A percentile compares a stretch with the other conserved stretches of the same genome.
Evolutionary conservation across 2,329 filamentous ascomycete genomes (phyloP).

Genomic region (Ophiosphaerella narmari): DNA sequence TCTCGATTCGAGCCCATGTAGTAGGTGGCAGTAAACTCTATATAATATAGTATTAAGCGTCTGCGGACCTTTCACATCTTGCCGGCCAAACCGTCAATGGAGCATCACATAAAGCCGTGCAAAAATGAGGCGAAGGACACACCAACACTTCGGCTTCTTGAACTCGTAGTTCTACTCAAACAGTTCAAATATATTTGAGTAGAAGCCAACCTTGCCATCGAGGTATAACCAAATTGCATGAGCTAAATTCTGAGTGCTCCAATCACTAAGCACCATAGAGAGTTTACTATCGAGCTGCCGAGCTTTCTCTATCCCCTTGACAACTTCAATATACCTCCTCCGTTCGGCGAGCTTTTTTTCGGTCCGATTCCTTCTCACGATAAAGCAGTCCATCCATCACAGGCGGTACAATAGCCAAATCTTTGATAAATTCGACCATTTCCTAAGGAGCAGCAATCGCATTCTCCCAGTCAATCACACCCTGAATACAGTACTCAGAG

Average conservation of each 20-base stretch:
- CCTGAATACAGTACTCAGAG: background rate
- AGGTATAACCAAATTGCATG: too few species aligned
- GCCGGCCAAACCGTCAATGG: too few species aligned
- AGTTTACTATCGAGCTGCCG: constrained; percentile 1
- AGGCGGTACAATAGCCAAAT: constrained; percentile 8
- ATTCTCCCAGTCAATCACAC: constrained; percentile 2
- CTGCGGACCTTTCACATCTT: too few species aligned
- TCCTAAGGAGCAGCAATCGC: constrained; percentile 6
- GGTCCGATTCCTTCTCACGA: constrained; percentile 1
- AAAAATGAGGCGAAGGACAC: too few species aligned
- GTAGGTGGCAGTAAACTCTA: too few species aligned
- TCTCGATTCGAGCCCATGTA: too few species aligned
- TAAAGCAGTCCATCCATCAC: background rate
- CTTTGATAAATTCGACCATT: constrained; percentile 9
- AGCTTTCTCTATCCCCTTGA: constrained; percentile 3
- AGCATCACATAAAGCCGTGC: too few species aligned
- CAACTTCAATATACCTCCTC: constrained; percentile 6
- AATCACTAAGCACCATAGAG: background rate
- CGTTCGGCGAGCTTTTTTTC: background rate
- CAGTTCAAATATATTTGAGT: too few species aligned
- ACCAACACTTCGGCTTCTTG: too few species aligned
- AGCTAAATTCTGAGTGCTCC: background rate
- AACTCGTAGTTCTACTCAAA: too few species aligned
- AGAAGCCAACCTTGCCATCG: too few species aligned
- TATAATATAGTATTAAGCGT: too few species aligned